These are phyloP conservation scores for Pseudogymnoascus sp. DNA, from an alignment of 2,329 filamentous ascomycete genomes.

Conservation along the genomic window DNA sequence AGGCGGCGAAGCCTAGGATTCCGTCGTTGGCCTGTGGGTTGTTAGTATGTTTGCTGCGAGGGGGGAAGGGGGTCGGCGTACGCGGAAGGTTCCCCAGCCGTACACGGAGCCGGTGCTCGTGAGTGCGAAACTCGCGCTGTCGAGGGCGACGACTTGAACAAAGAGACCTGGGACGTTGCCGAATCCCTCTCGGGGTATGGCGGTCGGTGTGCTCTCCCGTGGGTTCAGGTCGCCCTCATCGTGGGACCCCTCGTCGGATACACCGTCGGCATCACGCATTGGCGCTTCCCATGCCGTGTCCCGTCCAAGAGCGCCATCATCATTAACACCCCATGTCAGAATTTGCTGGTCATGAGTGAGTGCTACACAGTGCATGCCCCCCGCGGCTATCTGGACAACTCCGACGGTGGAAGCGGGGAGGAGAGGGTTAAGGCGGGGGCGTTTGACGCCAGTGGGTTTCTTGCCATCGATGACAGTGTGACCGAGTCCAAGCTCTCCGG, in stretches of 20 bases:
- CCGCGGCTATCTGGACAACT: conserved; percentile 68
- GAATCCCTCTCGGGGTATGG: conserved; percentile 51
- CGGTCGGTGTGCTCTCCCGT: conserved; percentile 56
- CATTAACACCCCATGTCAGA: conserved; percentile 81
- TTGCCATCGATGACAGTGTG: conserved; percentile 51
- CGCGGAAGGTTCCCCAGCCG: conserved; percentile 76
- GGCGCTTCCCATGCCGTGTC: conserved; percentile 62
- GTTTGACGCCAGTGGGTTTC: conserved; percentile 62
- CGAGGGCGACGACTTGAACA: conserved; percentile 52
- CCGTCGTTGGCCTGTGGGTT: too few relatives aligned
- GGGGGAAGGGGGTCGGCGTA: conserved; percentile 31
- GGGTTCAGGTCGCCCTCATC: conserved; percentile 59
- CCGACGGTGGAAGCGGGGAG: conserved; percentile 48
- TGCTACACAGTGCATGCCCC: conserved; percentile 74
- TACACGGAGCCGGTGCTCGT: conserved; percentile 72
- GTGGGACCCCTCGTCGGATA: conserved; percentile 26
- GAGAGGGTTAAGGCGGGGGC: conserved; percentile 59
- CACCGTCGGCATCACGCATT: conserved; percentile 43
- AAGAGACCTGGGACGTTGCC: conserved; percentile 24
- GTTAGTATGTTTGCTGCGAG: background rate
- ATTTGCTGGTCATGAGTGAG: conserved; percentile 75
- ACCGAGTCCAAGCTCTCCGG: conserved; percentile 65
- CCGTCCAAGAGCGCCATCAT: conserved; percentile 71
- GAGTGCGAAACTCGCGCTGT: conserved; percentile 68
- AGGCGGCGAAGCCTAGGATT: background rate